Conservation (phyloP, 768 basidiomycete genomes). For the Termitomyces sp. region DNA sequence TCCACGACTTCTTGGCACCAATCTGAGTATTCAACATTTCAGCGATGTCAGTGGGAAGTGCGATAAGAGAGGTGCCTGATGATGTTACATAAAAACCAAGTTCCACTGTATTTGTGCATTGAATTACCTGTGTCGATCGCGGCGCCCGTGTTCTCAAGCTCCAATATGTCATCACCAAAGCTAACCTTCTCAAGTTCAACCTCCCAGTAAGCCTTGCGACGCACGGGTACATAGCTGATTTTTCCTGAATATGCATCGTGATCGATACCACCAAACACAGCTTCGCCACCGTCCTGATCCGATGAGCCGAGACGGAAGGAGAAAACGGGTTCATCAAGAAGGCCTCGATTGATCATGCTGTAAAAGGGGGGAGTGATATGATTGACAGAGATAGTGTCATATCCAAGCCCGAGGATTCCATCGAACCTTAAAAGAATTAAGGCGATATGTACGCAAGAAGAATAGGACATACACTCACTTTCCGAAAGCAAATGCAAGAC, state of each 20-base stretch:
- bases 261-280: conserved; percentile 90
- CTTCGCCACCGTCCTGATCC: conserved; percentile 87
- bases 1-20: conserved; percentile 92
- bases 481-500: conserved; percentile 94
- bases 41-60: conserved; percentile 87
- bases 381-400: conserved; percentile 95
- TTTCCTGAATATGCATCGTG: conserved; percentile 67
- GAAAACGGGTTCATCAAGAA: conserved; percentile 85
- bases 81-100: conserved; percentile 29
- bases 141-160: conserved; percentile 90
- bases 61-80: conserved; percentile 94
- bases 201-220: conserved; percentile 98
- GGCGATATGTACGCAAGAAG: not conserved
- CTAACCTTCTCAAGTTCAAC: conserved; percentile 84
- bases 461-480: conserved; percentile 46
- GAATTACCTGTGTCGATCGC: conserved; percentile 81
- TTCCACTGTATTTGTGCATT: not conserved
- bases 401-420: conserved; percentile 90
- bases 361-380: conserved; percentile 92
- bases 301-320: conserved; percentile 89
- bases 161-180: conserved; percentile 84
- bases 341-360: conserved; percentile 76
- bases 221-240: conserved; percentile 82
- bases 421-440: conserved; percentile 60
- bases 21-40: conserved; percentile 97